A percentile compares a stretch with the other conserved stretches of the same genome.
These are phyloP conservation scores for Neospermospora avenae DNA, from an alignment of 2,329 filamentous ascomycete species.

Conservation along the genomic window DNA sequence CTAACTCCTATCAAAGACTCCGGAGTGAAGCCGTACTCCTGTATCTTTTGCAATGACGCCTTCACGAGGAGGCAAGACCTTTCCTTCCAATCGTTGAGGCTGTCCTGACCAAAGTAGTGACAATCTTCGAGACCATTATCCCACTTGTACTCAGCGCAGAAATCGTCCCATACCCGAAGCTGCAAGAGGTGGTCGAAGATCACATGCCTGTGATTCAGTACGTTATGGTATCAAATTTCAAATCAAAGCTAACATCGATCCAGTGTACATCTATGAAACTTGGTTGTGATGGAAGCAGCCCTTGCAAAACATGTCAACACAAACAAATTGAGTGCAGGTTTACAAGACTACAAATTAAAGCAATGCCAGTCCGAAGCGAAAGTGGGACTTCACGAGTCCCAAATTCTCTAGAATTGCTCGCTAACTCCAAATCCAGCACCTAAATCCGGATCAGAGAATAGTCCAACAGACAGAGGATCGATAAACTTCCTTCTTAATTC, in stretches of 20 bases:
- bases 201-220: constrained; percentile 46
- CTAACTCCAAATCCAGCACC: neutral
- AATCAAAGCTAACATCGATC: neutral
- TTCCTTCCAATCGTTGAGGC: neutral
- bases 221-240: constrained; percentile 17
- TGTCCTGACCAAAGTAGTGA: constrained; percentile 35
- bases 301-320: constrained; percentile 43
- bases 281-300: constrained; percentile 43
- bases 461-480: constrained; percentile 41
- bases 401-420: neutral
- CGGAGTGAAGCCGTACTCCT: constrained; percentile 45
- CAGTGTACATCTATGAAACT: constrained; percentile 47
- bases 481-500: constrained; percentile 45
- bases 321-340: constrained; percentile 39
- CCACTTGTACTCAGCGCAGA: constrained; percentile 41
- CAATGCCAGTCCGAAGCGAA: constrained; percentile 11
- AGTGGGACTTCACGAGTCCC: constrained; percentile 6
- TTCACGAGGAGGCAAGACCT: constrained; percentile 42
- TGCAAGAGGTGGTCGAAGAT: constrained; percentile 42
- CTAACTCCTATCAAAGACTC: constrained; percentile 37
- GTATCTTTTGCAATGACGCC: constrained; percentile 43
- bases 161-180: constrained; percentile 43
- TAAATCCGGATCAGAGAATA: constrained; percentile 25
- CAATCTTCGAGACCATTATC: constrained; percentile 45
- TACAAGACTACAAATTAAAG: constrained; percentile 21